These are phyloP conservation scores for Gremmenia infestans DNA, from an alignment of 2,329 filamentous ascomycete genomes.

Conservation along the genomic window DNA sequence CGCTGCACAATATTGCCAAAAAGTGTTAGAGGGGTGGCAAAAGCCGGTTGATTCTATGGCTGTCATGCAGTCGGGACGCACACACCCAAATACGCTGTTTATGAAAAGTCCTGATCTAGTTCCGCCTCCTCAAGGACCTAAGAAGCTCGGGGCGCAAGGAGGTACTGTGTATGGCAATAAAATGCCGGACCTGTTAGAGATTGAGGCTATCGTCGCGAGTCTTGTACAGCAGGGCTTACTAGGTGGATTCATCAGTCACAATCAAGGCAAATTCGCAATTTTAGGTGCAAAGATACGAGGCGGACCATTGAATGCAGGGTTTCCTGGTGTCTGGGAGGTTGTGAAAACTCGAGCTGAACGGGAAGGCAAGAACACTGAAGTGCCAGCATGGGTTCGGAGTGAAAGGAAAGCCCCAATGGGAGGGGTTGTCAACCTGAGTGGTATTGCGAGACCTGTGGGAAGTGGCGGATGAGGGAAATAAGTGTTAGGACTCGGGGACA, in stretches of 20 bases:
- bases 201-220: conserved; percentile 74
- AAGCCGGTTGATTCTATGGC: conserved; percentile 27
- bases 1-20: conserved; percentile 62
- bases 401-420: conserved; percentile 37
- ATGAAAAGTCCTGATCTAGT: conserved; percentile 39
- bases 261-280: conserved; percentile 72
- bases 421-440: conserved; percentile 52
- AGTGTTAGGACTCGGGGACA: neutral
- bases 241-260: conserved; percentile 78
- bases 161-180: conserved; percentile 62
- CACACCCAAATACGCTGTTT: conserved; percentile 44
- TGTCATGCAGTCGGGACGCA: conserved; percentile 28
- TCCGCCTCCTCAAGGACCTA: conserved; percentile 43
- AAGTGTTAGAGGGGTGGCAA: conserved; percentile 53
- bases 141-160: conserved; percentile 49
- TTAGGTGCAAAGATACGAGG: conserved; percentile 66
- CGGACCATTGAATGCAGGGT: conserved; percentile 63
- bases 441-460: conserved; percentile 46
- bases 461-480: conserved; percentile 9
- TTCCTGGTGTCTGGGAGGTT: conserved; percentile 68
- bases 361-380: conserved; percentile 46
- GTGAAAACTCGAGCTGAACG: conserved; percentile 56
- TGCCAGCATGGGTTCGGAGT: conserved; percentile 70
- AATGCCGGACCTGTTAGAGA: conserved; percentile 52
- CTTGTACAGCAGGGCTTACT: conserved; percentile 77